Evolutionary conservation across 306 rosid species (phyloP).

Genomic region (Prunus mongolica): DNA sequence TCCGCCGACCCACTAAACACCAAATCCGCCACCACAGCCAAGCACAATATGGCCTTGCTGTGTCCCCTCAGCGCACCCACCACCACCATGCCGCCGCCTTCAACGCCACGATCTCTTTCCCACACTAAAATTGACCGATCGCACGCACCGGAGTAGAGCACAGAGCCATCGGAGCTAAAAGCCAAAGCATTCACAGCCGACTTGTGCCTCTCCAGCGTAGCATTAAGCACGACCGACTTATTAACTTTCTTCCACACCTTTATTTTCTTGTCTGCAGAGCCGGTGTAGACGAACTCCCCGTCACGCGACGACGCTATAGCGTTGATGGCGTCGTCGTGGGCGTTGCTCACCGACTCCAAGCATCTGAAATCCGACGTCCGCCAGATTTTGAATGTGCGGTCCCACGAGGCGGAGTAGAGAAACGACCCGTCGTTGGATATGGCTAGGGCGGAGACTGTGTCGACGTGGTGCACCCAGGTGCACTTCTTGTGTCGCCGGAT

Average conservation of each 20-base stretch:
- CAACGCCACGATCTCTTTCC: constrained; percentile 27
- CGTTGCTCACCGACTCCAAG: constrained; percentile 45
- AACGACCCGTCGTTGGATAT: constrained; percentile 41
- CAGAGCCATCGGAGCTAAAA: constrained; percentile 37
- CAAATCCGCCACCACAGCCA: constrained; percentile 52
- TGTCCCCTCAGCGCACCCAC: constrained; percentile 75
- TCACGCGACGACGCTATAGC: constrained; percentile 36
- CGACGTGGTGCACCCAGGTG: constrained; percentile 79
- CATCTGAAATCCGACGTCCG: constrained; percentile 56
- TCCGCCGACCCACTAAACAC: constrained; percentile 79
- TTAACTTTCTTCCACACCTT: constrained; percentile 51
- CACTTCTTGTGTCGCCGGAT: constrained; percentile 55
- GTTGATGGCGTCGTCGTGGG: constrained; percentile 75
- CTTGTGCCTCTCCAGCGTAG: constrained; percentile 58
- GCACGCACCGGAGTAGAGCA: constrained; percentile 74
- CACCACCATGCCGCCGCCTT: constrained; percentile 28
- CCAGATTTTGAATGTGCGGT: constrained; percentile 72
- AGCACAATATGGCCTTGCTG: constrained; percentile 53
- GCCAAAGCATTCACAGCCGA: constrained; percentile 70
- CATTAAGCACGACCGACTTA: constrained; percentile 12
- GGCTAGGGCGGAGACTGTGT: constrained; percentile 57
- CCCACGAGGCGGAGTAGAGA: constrained; percentile 78
- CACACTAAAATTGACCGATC: constrained; percentile 68
- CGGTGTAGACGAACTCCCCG: constrained; percentile 51
- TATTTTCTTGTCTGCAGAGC: constrained; percentile 67